Evolutionary conservation across 1,284 basidiomycete genomes (phyloP).

Genomic region (Moniliophthora roreri): DNA sequence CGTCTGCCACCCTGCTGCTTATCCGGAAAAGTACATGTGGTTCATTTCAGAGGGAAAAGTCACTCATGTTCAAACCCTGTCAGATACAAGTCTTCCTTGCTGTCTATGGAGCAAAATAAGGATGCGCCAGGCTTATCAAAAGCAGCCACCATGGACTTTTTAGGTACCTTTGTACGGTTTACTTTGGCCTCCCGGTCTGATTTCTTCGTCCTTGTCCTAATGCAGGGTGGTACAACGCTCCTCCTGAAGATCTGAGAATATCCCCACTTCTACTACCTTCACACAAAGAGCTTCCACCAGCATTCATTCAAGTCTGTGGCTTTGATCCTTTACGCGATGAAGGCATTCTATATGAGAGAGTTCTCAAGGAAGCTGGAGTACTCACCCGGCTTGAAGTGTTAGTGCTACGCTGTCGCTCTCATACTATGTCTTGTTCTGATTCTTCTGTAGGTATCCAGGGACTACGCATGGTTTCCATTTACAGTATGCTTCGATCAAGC

Average conservation of each 20-base stretch:
- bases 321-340: slow-evolving; percentile 16
- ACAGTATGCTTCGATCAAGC: no score
- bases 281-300: slow-evolving; percentile 9
- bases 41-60: neutral
- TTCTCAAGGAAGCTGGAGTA: slow-evolving; percentile 6
- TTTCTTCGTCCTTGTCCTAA: no score
- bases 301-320: slow-evolving; percentile 12
- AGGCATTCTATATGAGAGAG: slow-evolving; percentile 10
- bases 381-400: slow-evolving; percentile 13
- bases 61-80: neutral
- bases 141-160: neutral
- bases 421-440: neutral
- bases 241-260: slow-evolving; percentile 4
- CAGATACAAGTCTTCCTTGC: slow-evolving; percentile 12
- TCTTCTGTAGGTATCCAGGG: slow-evolving; percentile 11
- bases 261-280: slow-evolving; percentile 9
- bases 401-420: neutral
- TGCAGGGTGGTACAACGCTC: neutral
- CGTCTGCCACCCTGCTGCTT: slow-evolving; percentile 5
- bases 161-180: neutral
- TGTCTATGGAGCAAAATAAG: slow-evolving; percentile 14
- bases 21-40: slow-evolving; percentile 13
- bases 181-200: neutral
- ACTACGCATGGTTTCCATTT: slow-evolving; percentile 5
- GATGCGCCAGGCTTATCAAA: slow-evolving; percentile 8